Evolutionary conservation across 768 basidiomycete species (phyloP), one percentile per base, ranked within the genome.

Genomic region (Pleurotus citrinopileatus): DNA sequence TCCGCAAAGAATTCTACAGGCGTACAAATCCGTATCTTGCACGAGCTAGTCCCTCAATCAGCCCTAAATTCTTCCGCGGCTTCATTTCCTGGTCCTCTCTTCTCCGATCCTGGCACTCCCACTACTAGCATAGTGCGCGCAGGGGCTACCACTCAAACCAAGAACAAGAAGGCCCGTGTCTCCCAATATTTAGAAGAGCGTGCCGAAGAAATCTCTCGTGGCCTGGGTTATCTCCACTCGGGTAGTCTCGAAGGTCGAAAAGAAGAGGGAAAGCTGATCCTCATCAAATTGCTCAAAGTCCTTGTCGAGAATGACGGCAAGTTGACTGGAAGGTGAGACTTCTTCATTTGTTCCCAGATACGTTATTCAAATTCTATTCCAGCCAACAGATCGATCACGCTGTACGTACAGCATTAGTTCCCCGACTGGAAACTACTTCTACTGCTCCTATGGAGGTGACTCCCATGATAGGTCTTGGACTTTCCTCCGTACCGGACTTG

Each of bases 251-350:
- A 87, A 56, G 77, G 77, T 57, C 72, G 79, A 52, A 78, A 77
- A 47, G 79, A 84, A 22, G 92, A 97, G 62, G 89, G 87, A 20
- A 92, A 87, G 68, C 70, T 91, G 25, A 73, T 84, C 1, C 70
- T 98, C 17, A 75, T 93, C 25, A 85, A 79, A 57, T 65, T 98
- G 34, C 68, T 98, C 42, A 86, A 79, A 63, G 72, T 89, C 6
- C 80, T 98, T 81, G 78, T 98, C 1, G 89, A 95, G 59, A 84
- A 95, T 58, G 94, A 98, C 58, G 96, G 97, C 0, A 82, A 83
- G 51, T 70, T 97, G 17, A 82, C 84, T 27, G 94, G 93, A 73
- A 89, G 84, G 95, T 98, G 68, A 64, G 88, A n/a, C n/a, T n/a
- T n/a, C n/a, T n/a, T 74, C 13, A 15, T 7, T 19, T 22, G 29